Evolutionary conservation across 805 yeast genomes (phyloP).

Genomic region (baker's yeast (Saccharomyces cerevisiae)): DNA sequence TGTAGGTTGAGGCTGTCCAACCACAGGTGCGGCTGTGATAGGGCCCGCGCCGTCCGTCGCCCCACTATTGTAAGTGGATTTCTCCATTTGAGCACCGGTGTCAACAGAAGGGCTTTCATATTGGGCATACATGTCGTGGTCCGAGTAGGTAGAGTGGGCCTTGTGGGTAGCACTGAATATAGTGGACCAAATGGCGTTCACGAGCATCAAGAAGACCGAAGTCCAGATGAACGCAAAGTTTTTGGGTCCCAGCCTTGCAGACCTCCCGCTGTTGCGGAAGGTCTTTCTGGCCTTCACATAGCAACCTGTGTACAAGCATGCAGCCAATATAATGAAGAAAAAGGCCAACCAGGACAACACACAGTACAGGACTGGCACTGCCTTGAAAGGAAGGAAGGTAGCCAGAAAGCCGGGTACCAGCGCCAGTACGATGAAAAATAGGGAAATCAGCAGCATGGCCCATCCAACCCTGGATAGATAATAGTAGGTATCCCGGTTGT

Average conservation of each 20-base stretch:
- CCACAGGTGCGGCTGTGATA: neutral
- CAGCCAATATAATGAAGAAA: slow-evolving; percentile 39
- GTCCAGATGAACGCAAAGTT: slow-evolving; percentile 59
- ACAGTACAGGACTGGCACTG: slow-evolving; percentile 15
- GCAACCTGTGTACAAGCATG: slow-evolving; percentile 46
- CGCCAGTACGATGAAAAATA: slow-evolving; percentile 45
- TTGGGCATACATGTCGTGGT: slow-evolving; percentile 4
- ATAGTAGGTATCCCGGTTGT: slow-evolving; percentile 45
- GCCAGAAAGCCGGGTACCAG: slow-evolving; percentile 32
- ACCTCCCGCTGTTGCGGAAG: slow-evolving; percentile 37
- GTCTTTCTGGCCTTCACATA: slow-evolving; percentile 45
- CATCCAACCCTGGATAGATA: slow-evolving; percentile 62
- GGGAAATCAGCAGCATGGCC: slow-evolving; percentile 53
- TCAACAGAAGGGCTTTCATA: slow-evolving; percentile 10
- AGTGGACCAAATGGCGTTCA: slow-evolving; percentile 18
- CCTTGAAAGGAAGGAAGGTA: slow-evolving; percentile 15
- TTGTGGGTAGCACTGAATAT: slow-evolving; percentile 6
- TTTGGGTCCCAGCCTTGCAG: slow-evolving; percentile 39
- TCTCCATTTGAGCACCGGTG: slow-evolving; percentile 9
- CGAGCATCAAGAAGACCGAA: slow-evolving; percentile 15
- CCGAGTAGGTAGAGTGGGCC: neutral
- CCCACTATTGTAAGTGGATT: slow-evolving; percentile 12
- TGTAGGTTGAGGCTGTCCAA: neutral
- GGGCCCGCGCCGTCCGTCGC: neutral
- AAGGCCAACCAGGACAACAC: slow-evolving; percentile 31